These are phyloP conservation scores for Ascochyta fabae DNA, from an alignment of 2,329 filamentous ascomycete genomes.

Conservation along the genomic window DNA sequence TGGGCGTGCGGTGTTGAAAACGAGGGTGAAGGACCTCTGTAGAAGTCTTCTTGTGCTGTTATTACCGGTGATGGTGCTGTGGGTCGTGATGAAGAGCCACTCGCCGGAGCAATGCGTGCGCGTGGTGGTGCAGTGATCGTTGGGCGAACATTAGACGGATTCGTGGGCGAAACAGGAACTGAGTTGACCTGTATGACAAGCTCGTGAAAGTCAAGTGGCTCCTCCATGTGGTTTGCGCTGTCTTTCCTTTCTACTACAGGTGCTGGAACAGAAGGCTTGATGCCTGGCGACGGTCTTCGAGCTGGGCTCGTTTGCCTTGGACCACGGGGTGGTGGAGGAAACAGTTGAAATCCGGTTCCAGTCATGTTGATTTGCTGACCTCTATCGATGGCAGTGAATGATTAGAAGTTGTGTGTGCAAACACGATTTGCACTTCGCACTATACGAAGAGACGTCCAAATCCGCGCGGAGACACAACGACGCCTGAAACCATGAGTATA, in stretches of 20 bases:
- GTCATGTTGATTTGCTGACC: conserved; percentile 36
- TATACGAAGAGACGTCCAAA: not conserved
- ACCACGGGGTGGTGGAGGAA: conserved; percentile 47
- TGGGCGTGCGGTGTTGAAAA: conserved; percentile 16
- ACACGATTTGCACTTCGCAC: not conserved
- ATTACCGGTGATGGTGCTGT: conserved; percentile 29
- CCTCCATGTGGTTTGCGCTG: conserved; percentile 38
- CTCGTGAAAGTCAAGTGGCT: conserved; percentile 47
- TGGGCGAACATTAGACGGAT: conserved; percentile 29
- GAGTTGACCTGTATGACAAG: conserved; percentile 50
- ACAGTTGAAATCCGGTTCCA: conserved; percentile 46
- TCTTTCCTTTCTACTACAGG: conserved; percentile 39
- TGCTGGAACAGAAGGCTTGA: conserved; percentile 41
- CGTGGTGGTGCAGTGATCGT: conserved; percentile 33
- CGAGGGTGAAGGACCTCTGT: conserved; percentile 24
- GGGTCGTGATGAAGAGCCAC: conserved; percentile 31
- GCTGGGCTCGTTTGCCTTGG: conserved; percentile 43
- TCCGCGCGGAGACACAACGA: conserved; percentile 3
- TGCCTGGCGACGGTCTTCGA: conserved; percentile 30
- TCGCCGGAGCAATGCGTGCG: conserved; percentile 36
- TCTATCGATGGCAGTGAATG: not conserved
- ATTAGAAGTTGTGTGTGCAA: conserved; percentile 11
- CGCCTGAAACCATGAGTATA: conserved; percentile 4
- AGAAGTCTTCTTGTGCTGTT: conserved; percentile 25
- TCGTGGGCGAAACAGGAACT: conserved; percentile 43